A percentile compares a stretch with the other conserved stretches of the same genome.
phyloP scores from a whole-genome alignment of 257 asterid species.

The Sherardia arvensis region DNA sequence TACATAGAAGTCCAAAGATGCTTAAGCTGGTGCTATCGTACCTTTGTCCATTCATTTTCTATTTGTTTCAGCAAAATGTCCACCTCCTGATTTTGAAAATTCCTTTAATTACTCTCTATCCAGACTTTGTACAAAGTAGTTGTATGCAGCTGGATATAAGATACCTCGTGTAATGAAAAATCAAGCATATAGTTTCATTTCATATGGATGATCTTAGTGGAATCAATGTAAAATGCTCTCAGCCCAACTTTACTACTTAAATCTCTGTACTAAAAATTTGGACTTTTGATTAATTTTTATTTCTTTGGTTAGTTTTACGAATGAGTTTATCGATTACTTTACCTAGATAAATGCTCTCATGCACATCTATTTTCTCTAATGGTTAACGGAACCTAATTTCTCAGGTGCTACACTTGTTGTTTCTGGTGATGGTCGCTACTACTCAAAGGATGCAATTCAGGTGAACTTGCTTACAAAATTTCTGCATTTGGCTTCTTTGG shows the following conservation, averaged over 20 bases:
- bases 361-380: background rate
- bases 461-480: constrained; percentile 21
- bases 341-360: background rate
- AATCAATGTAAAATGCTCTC: too few species aligned
- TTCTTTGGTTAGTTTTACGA: too few species aligned
- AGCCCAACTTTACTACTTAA: too few species aligned
- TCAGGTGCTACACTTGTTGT: constrained; percentile 95
- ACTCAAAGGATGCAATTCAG: constrained; percentile 88
- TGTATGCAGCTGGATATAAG: too few species aligned
- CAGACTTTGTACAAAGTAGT: background rate
- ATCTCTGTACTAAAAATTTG: too few species aligned
- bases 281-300: too few species aligned
- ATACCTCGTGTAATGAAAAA: too few species aligned
- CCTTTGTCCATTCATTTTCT: too few species aligned
- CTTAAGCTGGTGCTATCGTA: background rate
- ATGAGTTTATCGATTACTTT: background rate
- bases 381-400: constrained; percentile 12
- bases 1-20: background rate
- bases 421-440: constrained; percentile 99
- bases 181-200: too few species aligned
- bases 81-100: too few species aligned
- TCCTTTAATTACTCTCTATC: background rate
- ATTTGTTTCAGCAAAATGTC: too few species aligned
- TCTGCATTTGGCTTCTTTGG: background rate
- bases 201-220: too few species aligned